These are phyloP conservation scores for Phylloporus sp. DNA, from an alignment of 1,284 basidiomycete species.

Conservation along the genomic window DNA sequence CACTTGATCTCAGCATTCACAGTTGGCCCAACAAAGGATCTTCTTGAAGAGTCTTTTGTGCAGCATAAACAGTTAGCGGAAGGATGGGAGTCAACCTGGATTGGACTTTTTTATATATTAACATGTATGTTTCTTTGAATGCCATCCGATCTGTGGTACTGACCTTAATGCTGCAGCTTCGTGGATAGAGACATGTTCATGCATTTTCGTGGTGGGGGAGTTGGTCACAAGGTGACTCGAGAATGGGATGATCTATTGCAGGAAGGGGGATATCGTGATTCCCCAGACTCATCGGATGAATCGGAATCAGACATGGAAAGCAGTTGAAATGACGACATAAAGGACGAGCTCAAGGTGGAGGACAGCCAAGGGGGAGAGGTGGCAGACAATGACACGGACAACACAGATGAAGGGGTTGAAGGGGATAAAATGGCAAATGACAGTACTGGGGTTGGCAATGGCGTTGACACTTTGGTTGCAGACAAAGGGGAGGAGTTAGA, in stretches of 20 bases:
- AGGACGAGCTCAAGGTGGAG: no score
- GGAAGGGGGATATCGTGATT: no score
- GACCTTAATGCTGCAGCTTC: neutral
- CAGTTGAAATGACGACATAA: no score
- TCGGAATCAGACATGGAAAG: no score
- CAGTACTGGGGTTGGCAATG: no score
- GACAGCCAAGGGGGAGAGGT: no score
- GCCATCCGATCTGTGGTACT: neutral
- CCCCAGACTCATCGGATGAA: no score
- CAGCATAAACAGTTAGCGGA: neutral
- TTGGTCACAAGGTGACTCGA: neutral
- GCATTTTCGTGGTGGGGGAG: neutral
- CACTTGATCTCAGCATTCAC: conserved; percentile 10
- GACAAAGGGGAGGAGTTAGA: no score
- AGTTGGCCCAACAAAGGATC: neutral
- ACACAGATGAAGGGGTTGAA: no score
- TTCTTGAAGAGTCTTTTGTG: neutral
- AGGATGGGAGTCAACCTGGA: neutral
- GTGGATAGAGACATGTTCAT: conserved; percentile 11
- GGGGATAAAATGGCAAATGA: no score
- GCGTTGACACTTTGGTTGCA: no score
- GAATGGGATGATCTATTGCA: neutral
- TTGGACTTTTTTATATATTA: conserved; percentile 2
- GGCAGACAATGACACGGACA: no score
- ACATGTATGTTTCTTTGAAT: neutral